Conservation (phyloP, 2,329 filamentous ascomycete species). For the Leptoxyphium fumago region DNA sequence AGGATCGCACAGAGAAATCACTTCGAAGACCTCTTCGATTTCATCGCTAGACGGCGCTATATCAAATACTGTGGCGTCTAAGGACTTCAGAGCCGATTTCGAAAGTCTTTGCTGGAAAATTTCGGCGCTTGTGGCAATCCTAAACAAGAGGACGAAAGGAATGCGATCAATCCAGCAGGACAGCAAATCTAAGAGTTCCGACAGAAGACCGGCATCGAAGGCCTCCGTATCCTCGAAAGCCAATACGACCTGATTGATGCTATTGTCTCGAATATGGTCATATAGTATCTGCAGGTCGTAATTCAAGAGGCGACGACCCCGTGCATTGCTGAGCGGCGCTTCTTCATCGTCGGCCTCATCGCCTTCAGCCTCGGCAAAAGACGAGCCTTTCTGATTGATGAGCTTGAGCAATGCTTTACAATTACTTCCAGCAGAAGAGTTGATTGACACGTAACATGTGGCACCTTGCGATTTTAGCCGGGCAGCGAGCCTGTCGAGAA, state of each 20-base stretch:
- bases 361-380: conserved; percentile 26
- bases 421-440: conserved; percentile 57
- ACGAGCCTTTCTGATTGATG: conserved; percentile 53
- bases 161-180: conserved; percentile 61
- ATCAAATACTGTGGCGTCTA: conserved; percentile 62
- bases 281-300: conserved; percentile 64
- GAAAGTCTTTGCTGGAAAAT: conserved; percentile 61
- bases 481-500: conserved; percentile 53
- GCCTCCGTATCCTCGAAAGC: conserved; percentile 72
- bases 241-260: conserved; percentile 48
- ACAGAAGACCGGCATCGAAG: conserved; percentile 58
- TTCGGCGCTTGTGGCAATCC: conserved; percentile 68
- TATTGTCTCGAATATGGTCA: conserved; percentile 40
- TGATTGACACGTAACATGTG: conserved; percentile 49
- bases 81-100: conserved; percentile 49
- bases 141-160: conserved; percentile 62
- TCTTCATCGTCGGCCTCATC: conserved; percentile 42
- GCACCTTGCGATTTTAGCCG: conserved; percentile 19
- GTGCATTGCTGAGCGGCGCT: conserved; percentile 12
- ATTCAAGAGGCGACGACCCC: conserved; percentile 54
- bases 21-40: conserved; percentile 57
- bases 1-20: conserved; percentile 43
- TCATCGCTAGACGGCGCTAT: conserved; percentile 58
- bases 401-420: conserved; percentile 59
- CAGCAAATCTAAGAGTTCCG: conserved; percentile 54